These are phyloP conservation scores for Stagonosporopsis rhizophila DNA, from an alignment of 2,329 filamentous ascomycete species.

Conservation along the genomic window DNA sequence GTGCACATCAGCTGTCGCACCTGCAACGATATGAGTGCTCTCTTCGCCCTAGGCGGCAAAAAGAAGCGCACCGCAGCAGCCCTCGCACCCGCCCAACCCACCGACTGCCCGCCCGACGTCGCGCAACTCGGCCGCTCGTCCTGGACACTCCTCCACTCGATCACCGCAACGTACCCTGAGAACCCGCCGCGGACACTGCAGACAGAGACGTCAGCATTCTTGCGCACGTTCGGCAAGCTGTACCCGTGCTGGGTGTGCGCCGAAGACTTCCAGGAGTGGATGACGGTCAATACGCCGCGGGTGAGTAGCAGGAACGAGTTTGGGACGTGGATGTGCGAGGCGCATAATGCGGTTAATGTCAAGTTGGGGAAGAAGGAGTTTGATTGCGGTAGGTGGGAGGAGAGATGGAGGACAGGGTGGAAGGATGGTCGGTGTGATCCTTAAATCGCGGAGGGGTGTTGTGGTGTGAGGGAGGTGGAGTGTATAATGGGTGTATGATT, in stretches of 20 bases:
- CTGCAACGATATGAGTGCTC: slow-evolving; percentile 68
- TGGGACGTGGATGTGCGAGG: slow-evolving; percentile 82
- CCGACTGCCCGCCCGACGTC: slow-evolving; percentile 89
- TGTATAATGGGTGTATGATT: slow-evolving; percentile 12
- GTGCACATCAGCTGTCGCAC: slow-evolving; percentile 66
- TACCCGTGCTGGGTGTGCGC: slow-evolving; percentile 98
- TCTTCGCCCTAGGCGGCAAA: slow-evolving; percentile 57
- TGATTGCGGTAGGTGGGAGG: slow-evolving; percentile 89
- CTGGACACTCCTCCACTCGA: slow-evolving; percentile 93
- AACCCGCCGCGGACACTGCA: slow-evolving; percentile 73
- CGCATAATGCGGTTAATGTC: slow-evolving; percentile 84
- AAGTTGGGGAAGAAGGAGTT: slow-evolving; percentile 92
- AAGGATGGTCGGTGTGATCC: slow-evolving; percentile 71
- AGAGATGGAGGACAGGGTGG: slow-evolving; percentile 94
- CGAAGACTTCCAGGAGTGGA: slow-evolving; percentile 85
- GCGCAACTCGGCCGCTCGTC: slow-evolving; percentile 84
- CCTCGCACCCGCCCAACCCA: slow-evolving; percentile 46
- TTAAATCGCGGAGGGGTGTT: slow-evolving; percentile 16
- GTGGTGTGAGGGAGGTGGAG: background rate
- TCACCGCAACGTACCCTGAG: slow-evolving; percentile 85
- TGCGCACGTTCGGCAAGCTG: slow-evolving; percentile 79
- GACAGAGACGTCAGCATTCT: slow-evolving; percentile 76
- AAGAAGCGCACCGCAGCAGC: slow-evolving; percentile 13
- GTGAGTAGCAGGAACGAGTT: slow-evolving; percentile 70
- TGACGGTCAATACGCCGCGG: slow-evolving; percentile 72